Conservation (phyloP, 2,329 filamentous ascomycete genomes). For the Magnaporthiopsis rhizophila region DNA sequence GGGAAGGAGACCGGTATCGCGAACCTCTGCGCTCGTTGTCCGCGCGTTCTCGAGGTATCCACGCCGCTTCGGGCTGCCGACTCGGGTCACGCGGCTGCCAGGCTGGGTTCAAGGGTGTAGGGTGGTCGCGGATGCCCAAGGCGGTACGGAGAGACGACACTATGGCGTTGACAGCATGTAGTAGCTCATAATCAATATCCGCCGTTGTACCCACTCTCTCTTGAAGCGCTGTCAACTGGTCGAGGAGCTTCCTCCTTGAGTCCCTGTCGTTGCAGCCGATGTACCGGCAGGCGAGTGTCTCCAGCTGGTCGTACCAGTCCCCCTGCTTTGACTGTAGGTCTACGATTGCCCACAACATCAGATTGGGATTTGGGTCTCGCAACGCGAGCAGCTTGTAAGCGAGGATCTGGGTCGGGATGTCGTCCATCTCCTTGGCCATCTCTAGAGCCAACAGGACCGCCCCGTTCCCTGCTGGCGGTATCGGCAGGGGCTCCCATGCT, state of each 20-base stretch:
- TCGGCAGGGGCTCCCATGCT: neutral
- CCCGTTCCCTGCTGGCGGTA: neutral
- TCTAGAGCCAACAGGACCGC: conserved; percentile 1
- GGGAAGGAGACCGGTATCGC: too few species aligned
- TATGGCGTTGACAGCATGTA: neutral
- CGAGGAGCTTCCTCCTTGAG: neutral
- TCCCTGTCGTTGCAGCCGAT: conserved; percentile 14
- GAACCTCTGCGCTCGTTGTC: too few species aligned
- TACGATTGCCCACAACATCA: neutral
- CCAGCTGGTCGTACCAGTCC: neutral
- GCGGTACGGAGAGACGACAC: neutral
- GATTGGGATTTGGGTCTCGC: neutral
- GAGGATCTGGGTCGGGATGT: conserved; percentile 6
- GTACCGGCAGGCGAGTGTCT: conserved; percentile 4
- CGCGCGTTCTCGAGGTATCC: too few species aligned
- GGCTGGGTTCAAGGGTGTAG: neutral
- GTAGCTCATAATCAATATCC: neutral
- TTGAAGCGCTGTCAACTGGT: conserved; percentile 4
- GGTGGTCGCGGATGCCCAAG: neutral
- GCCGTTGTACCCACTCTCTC: neutral
- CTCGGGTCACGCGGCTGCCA: too few species aligned
- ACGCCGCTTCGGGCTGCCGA: too few species aligned
- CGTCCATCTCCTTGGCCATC: conserved; percentile 4
- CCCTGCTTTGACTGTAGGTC: conserved; percentile 2
- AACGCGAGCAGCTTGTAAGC: conserved; percentile 8